phyloP scores from a whole-genome alignment of 2,329 filamentous ascomycete species.

The Colletotrichum lindemuthianum region DNA sequence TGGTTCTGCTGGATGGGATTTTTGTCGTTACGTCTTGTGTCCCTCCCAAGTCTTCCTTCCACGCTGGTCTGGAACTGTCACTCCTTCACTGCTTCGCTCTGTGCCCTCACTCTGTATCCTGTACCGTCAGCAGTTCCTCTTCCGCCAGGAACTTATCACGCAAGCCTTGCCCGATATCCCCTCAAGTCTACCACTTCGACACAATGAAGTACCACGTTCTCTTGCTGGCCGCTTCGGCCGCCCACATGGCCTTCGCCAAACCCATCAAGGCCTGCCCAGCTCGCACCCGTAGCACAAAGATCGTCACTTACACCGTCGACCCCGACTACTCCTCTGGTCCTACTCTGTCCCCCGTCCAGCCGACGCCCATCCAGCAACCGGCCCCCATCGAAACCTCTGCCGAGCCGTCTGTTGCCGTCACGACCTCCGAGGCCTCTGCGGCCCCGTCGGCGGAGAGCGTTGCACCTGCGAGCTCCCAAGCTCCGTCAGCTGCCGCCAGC shows the following conservation, averaged over 20 bases:
- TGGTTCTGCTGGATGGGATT: not conserved
- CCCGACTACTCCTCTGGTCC: slow-evolving; percentile 4
- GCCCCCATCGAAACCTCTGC: slow-evolving; percentile 17
- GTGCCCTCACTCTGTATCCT: not conserved
- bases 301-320: slow-evolving; percentile 16
- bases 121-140: slow-evolving; percentile 10
- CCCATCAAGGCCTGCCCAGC: slow-evolving; percentile 22
- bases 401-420: slow-evolving; percentile 10
- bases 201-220: slow-evolving; percentile 36
- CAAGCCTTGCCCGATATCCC: not conserved
- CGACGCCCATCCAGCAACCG: slow-evolving; percentile 17
- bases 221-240: slow-evolving; percentile 34
- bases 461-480: slow-evolving; percentile 2
- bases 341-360: slow-evolving; percentile 14
- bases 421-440: slow-evolving; percentile 12
- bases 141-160: slow-evolving; percentile 4
- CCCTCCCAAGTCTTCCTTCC: slow-evolving; percentile 5
- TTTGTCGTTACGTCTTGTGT: not conserved
- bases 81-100: slow-evolving; percentile 27
- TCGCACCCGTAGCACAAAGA: slow-evolving; percentile 15
- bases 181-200: slow-evolving; percentile 23
- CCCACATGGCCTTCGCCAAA: slow-evolving; percentile 33
- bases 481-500: slow-evolving; percentile 10
- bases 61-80: slow-evolving; percentile 29
- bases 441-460: slow-evolving; percentile 11